Conservation (phyloP, 108 stramenopile species). For the Phaeodactylum tricornutum region DNA sequence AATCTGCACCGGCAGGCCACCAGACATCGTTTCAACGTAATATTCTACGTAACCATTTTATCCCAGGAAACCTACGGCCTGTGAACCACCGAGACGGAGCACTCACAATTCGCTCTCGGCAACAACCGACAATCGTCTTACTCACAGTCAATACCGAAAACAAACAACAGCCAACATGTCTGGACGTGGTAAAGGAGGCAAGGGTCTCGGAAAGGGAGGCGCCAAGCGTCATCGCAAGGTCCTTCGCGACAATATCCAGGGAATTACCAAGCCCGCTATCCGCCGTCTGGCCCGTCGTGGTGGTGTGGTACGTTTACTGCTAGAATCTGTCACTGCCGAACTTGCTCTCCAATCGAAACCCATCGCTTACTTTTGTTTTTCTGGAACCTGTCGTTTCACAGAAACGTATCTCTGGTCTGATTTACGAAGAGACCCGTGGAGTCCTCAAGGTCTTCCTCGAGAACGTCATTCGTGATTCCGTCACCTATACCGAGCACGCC, state of each 20-base stretch:
- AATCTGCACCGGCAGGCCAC: no score
- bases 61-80: no score
- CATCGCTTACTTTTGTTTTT: no score
- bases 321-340: no score
- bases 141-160: constrained; percentile 8
- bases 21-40: no score
- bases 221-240: constrained; percentile 99
- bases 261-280: constrained; percentile 99
- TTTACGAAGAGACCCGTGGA: constrained; percentile 95
- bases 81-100: background rate
- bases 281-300: constrained; percentile 99
- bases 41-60: no score
- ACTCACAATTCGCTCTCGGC: constrained; percentile 4
- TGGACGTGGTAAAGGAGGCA: constrained; percentile 86
- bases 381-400: no score
- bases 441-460: constrained; percentile 87
- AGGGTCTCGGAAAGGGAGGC: constrained; percentile 87
- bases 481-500: constrained; percentile 90
- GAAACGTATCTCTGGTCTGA: constrained; percentile 99
- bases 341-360: no score
- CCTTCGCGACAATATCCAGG: constrained; percentile 98
- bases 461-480: constrained; percentile 83
- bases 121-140: constrained; percentile 1
- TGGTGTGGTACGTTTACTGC: no score
- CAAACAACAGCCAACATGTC: constrained; percentile 37